phyloP scores from a whole-genome alignment of 1,284 basidiomycete genomes.

The Ganoderma resinaceum region DNA sequence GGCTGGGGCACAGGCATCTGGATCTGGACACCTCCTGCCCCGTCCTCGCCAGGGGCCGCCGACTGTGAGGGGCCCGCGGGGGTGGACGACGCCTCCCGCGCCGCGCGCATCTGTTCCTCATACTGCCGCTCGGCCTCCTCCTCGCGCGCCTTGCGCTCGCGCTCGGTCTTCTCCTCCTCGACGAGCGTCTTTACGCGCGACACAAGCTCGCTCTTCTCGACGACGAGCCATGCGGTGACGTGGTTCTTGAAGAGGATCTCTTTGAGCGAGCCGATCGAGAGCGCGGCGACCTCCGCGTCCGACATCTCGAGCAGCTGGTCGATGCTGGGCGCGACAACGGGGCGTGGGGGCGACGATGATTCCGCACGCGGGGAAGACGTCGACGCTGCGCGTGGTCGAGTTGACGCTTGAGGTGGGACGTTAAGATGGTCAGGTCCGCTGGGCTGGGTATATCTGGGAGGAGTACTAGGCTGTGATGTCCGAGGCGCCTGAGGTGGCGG shows the following conservation, averaged over 20 bases:
- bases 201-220: conserved; percentile 82
- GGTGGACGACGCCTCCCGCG: conserved; percentile 40
- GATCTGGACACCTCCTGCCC: conserved; percentile 3
- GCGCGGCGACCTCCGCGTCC: conserved; percentile 56
- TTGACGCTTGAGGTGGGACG: conserved; percentile 31
- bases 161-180: conserved; percentile 67
- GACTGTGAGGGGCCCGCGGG: not conserved
- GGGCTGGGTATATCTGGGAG: conserved; percentile 20
- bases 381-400: conserved; percentile 46
- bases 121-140: conserved; percentile 54
- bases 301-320: conserved; percentile 72
- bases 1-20: conserved; percentile 11
- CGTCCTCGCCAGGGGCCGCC: not conserved
- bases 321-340: conserved; percentile 53
- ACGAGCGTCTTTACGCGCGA: conserved; percentile 69
- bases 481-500: conserved; percentile 27
- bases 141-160: conserved; percentile 52
- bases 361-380: conserved; percentile 37
- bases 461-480: conserved; percentile 10
- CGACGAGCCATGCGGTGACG: conserved; percentile 62
- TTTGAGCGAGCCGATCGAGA: conserved; percentile 76
- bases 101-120: conserved; percentile 44
- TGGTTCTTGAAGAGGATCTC: conserved; percentile 79
- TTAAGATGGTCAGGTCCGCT: conserved; percentile 32
- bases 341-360: conserved; percentile 35